Evolutionary conservation across 768 basidiomycete genomes (phyloP), one percentile per base, ranked within the genome.

Genomic region (Termitomyces sp.): DNA sequence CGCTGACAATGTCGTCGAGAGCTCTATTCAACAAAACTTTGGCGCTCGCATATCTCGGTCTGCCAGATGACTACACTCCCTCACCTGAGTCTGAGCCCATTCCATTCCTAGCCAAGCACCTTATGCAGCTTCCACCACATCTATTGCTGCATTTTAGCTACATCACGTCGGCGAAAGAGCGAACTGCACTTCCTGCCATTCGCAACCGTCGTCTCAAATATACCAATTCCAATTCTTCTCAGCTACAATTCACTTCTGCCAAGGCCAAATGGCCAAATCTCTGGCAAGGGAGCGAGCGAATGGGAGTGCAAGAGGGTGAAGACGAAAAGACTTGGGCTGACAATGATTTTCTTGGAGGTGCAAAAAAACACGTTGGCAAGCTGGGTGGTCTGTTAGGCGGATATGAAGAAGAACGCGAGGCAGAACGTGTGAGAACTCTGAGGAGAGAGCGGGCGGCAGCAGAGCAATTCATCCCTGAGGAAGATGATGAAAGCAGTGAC

Each of bases 361-460:
- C 70, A 3, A 69, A 65, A 31, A 80, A 81, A 58, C 80, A 85
- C 56, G 79, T 92, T 11, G 89, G 89, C 35, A 89, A 88, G 58
- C 68, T 91, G 16, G 90, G 83, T 2, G 66, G 65, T 5, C 70
- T 94, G 9, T 70, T 94, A 9, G 83, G 80, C 3, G 82, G 76
- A 6, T 91, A 89, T 62, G 90, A 91, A 62, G 90, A 89, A 61
- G 90, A 90, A 64, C 76, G 91, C 56, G 85, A 84, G 65, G 83
- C 80, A 0, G 85, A 90, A 63, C 75, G 84, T 23, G 68, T 81
- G 18, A 74, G 85, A 51, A 63, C 59, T 16, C 56, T 80, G 18
- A 75, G 83, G 55, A 73, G 77, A 38, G 70, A 73, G 40, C 66
- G 72, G 47, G 72, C 67, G 9, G 64, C 59, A 25, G 66, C 70